Base-by-base conservation (phyloP, 257 asterid species). In the Paulownia fortunei region DNA sequence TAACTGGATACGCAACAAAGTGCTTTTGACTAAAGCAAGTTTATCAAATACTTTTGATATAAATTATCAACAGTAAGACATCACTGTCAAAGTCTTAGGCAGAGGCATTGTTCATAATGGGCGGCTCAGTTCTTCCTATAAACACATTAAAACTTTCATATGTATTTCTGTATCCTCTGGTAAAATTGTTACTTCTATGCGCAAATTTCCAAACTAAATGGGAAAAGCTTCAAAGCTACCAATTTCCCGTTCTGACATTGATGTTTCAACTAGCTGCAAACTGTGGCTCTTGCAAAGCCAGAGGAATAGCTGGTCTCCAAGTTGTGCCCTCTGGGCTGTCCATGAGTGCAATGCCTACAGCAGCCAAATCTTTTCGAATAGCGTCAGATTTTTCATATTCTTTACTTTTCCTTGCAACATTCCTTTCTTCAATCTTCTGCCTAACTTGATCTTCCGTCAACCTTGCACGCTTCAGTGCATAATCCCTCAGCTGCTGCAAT, bases 361-460 rank as follows among this genome's bases (percentile, higher is more conserved):
- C 89, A 64, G 98, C 94, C 87, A 96, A 86, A 39, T 92, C 94
- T 82, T 85, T 89, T 26, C 98, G 87, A 52, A 90, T 87, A 23
- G 80, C 85, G 77, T 96, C 99, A 0, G 99, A 93, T 81, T 87
- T 92, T 80, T 88, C 96, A 69, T 89, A 96, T 30, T 96, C 94
- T 84, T 92, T 93, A 73, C 90, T 88, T 66, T 82, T 80, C 66
- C 99, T 89, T 55, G 99, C 97, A 37, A 37, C 63, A 41, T 80
- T 85, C 84, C 89, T 73, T 71, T 85, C 89, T 69, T 82, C 87
- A 24, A 85, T 85, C 78, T 82, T 82, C 73, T 69, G 77, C 61
- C 81, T 9, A 62, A 96, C 91, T 67, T 92, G 82, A 74, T 84
- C 90, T 84, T 92, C 97, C 0, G 91, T 92, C 84, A 93, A 74